Percentiles rank a stretch among this genome's conserved stretches.
Conservation (phyloP, 306 rosid species). For the Cajanus cajan region DNA sequence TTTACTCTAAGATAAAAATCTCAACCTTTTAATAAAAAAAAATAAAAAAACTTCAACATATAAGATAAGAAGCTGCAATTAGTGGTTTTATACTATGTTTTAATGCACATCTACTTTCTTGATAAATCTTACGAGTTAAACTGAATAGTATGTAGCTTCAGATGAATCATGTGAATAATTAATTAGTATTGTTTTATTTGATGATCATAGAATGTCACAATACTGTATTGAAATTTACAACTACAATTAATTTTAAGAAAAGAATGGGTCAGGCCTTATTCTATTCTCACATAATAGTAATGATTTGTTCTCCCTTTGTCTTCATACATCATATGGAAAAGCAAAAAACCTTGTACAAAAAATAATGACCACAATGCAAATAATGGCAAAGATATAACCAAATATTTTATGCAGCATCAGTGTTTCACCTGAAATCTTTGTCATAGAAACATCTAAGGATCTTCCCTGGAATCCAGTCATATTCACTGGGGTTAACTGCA, state of each 20-base stretch:
- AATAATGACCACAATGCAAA: constrained; percentile 5
- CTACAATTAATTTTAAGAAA: not conserved
- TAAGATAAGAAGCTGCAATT: not conserved
- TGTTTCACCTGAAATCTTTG: constrained; percentile 87
- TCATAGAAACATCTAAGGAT: constrained; percentile 89
- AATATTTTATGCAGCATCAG: not conserved
- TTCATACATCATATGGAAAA: not conserved
- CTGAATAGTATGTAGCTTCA: not conserved
- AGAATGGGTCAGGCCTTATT: not conserved
- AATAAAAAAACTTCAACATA: not conserved
- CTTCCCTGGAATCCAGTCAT: constrained; percentile 91
- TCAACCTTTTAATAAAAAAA: not conserved
- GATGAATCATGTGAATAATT: not conserved
- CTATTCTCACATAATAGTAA: not conserved
- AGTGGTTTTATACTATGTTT: not conserved
- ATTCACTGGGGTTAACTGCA: constrained; percentile 45
- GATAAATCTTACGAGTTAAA: not conserved
- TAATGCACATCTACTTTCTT: not conserved
- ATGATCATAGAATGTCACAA: not conserved
- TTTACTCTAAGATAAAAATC: not conserved
- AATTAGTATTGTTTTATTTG: not conserved
- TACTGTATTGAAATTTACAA: not conserved
- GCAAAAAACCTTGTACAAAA: not conserved
- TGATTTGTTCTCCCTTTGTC: not conserved
- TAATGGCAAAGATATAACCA: constrained; percentile 11